A percentile compares a stretch with the other conserved stretches of the same genome.
Evolutionary conservation across 768 basidiomycete genomes (phyloP).

Genomic region (Hortiboletus campestris): DNA sequence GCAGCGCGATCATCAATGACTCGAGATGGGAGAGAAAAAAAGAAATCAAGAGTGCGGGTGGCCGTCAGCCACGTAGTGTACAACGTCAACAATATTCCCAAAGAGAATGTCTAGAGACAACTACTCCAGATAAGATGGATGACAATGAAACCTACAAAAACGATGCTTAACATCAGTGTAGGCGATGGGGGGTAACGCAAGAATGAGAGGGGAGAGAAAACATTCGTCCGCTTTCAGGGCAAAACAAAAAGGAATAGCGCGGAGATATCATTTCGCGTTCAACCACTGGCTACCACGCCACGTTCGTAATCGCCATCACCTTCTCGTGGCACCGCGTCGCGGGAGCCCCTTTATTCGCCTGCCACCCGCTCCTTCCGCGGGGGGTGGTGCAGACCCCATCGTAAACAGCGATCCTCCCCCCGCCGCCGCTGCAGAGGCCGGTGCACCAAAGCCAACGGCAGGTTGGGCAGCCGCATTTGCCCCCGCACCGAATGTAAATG

Average conservation of each 20-base stretch:
- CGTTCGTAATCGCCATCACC: conserved; percentile 14
- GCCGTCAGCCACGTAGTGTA: conserved; percentile 31
- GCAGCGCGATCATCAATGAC: conserved; percentile 8
- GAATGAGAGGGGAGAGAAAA: conserved; percentile 7
- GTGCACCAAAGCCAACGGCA: conserved; percentile 39
- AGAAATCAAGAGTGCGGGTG: conserved; percentile 17
- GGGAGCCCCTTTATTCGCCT: conserved; percentile 58
- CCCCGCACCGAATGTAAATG: conserved; percentile 40
- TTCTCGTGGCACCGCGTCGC: conserved; percentile 35
- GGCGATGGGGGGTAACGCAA: conserved; percentile 21
- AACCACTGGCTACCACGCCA: conserved; percentile 13
- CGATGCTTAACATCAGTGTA: conserved; percentile 28
- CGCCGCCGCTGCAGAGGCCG: conserved; percentile 33
- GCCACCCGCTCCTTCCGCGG: conserved; percentile 33
- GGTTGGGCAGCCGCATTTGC: conserved; percentile 35
- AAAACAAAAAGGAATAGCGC: conserved; percentile 3
- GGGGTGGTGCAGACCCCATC: conserved; percentile 55
- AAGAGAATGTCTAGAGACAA: conserved; percentile 10
- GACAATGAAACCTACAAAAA: conserved; percentile 4
- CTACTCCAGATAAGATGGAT: conserved; percentile 8
- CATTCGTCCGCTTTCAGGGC: conserved; percentile 12
- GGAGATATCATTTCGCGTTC: conserved; percentile 8
- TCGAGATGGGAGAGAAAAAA: neutral
- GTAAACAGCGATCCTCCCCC: conserved; percentile 47
- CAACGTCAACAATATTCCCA: conserved; percentile 20